Evolutionary conservation across 768 basidiomycete genomes (phyloP).

Genomic region (Tylopilus subfusipes): DNA sequence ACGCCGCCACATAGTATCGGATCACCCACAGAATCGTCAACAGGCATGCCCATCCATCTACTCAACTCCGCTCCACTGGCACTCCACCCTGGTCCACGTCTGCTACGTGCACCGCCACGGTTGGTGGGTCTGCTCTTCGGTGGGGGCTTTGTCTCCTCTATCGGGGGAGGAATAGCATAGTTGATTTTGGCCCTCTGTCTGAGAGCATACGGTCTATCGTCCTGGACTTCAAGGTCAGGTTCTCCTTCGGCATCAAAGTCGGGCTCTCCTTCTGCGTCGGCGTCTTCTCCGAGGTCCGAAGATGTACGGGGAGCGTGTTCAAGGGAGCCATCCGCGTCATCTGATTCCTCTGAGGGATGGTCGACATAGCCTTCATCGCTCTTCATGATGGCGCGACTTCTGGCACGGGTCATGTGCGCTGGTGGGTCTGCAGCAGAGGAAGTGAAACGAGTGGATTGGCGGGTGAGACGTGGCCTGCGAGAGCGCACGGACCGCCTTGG

Average conservation of each 20-base stretch:
- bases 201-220: conserved; percentile 51
- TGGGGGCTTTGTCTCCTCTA: conserved; percentile 58
- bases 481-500: conserved; percentile 15
- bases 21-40: conserved; percentile 63
- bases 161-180: conserved; percentile 77
- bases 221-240: conserved; percentile 38
- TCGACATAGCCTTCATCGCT: conserved; percentile 53
- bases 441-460: conserved; percentile 17
- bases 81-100: conserved; percentile 69
- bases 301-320: conserved; percentile 49
- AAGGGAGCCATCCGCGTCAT: conserved; percentile 56
- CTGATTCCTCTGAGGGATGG: conserved; percentile 46
- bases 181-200: conserved; percentile 65
- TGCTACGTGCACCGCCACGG: conserved; percentile 38
- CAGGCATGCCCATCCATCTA: conserved; percentile 69
- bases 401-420: conserved; percentile 25
- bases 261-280: conserved; percentile 38
- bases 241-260: conserved; percentile 40
- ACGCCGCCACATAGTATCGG: not conserved
- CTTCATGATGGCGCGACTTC: conserved; percentile 29
- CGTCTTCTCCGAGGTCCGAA: conserved; percentile 35
- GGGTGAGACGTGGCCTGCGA: conserved; percentile 22
- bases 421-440: not conserved
- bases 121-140: conserved; percentile 37
- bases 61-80: conserved; percentile 74